Percentiles rank a stretch among this genome's conserved stretches.
phyloP scores from a whole-genome alignment of 306 rosid species.

The Ormosia emarginata region DNA sequence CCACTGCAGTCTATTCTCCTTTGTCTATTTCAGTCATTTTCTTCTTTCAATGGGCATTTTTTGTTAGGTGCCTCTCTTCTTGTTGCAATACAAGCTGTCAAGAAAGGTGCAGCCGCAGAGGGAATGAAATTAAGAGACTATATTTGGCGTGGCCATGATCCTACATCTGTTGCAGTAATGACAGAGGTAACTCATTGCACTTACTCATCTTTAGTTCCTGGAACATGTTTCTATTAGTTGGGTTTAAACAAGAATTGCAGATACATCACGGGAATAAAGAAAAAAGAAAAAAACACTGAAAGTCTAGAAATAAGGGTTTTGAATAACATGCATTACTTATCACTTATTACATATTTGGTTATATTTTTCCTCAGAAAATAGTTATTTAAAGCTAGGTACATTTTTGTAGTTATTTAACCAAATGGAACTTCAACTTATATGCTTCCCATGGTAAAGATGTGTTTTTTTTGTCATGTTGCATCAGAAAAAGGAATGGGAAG shows the following conservation, averaged over 20 bases:
- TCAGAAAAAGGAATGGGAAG: background rate
- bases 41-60: constrained; percentile 12
- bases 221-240: background rate
- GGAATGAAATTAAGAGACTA: constrained; percentile 93
- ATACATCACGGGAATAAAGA: background rate
- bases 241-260: background rate
- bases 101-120: constrained; percentile 94
- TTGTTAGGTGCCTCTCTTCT: constrained; percentile 82
- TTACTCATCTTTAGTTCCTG: background rate
- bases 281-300: background rate
- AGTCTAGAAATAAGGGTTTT: background rate
- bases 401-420: background rate
- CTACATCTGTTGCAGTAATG: constrained; percentile 99
- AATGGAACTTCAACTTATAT: background rate
- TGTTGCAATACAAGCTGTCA: constrained; percentile 98
- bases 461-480: background rate
- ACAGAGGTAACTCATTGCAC: constrained; percentile 64
- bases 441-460: constrained; percentile 4
- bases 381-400: background rate
- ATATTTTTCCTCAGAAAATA: constrained; percentile 2
- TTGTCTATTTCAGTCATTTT: constrained; percentile 1
- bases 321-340: background rate
- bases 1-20: constrained; percentile 1
- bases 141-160: constrained; percentile 98
- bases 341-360: background rate